These are phyloP conservation scores for Triticum monococcum DNA, from an alignment of 176 grass and related monocot genomes.

Conservation along the genomic window DNA sequence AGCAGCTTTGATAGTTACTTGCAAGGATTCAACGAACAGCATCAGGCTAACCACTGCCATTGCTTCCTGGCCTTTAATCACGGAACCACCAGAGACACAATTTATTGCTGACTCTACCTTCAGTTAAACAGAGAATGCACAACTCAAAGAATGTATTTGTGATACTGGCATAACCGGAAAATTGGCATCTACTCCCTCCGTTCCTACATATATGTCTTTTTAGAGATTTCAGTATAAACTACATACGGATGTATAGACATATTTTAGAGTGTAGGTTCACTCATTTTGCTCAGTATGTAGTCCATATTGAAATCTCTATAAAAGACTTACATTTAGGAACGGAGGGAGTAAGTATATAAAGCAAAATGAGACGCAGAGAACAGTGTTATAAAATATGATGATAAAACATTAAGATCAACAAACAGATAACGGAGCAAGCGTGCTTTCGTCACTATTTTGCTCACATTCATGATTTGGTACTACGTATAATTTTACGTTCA, in stretches of 20 bases:
- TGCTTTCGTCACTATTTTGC: not conserved
- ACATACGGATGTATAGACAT: too few relatives aligned
- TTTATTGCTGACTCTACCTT: constrained; percentile 69
- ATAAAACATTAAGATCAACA: not conserved
- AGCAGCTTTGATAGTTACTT: constrained; percentile 60
- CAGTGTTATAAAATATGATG: not conserved
- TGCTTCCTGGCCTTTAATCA: constrained; percentile 65
- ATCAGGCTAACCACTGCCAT: constrained; percentile 52
- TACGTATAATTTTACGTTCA: not conserved
- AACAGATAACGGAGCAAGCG: not conserved
- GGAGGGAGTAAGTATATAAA: not conserved
- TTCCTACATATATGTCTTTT: too few relatives aligned
- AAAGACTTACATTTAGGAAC: too few relatives aligned
- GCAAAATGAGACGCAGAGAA: not conserved
- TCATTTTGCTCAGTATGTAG: too few relatives aligned
- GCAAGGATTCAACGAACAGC: constrained; percentile 61
- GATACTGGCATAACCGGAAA: not conserved
- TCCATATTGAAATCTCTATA: too few relatives aligned
- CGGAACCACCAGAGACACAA: constrained; percentile 45
- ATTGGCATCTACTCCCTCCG: not conserved
- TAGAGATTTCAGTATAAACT: too few relatives aligned
- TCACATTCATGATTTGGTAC: not conserved
- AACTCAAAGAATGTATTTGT: not conserved
- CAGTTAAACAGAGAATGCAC: constrained; percentile 2
- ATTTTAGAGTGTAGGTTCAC: too few relatives aligned